phyloP scores from a whole-genome alignment of 2,329 filamentous ascomycete species.

The Botrytis fabae region DNA sequence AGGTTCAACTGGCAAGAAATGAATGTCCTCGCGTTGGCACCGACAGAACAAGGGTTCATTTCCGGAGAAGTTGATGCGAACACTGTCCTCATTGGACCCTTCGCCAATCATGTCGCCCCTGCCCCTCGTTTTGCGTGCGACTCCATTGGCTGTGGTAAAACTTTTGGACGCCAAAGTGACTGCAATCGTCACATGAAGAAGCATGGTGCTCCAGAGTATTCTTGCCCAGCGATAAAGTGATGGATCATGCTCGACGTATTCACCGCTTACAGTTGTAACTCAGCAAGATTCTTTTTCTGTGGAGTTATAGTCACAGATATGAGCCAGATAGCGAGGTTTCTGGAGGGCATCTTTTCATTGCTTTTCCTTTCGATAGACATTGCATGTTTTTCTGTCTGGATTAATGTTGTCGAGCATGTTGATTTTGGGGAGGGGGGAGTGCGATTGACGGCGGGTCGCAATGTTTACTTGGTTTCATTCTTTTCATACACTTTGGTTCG shows the following conservation, averaged over 20 bases:
- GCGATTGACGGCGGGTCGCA: background rate
- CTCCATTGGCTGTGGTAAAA: background rate
- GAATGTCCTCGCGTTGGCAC: background rate
- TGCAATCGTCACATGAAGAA: conserved; percentile 3
- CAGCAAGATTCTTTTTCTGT: too few relatives aligned
- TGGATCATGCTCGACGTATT: background rate
- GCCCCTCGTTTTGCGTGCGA: background rate
- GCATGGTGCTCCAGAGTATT: background rate
- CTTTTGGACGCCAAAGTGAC: conserved; percentile 6
- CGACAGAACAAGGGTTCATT: background rate
- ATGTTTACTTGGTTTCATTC: background rate
- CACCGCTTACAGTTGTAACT: background rate
- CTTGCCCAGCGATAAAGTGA: background rate
- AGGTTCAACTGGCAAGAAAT: background rate
- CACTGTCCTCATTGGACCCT: background rate
- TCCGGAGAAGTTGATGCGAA: background rate
- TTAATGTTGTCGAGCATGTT: background rate
- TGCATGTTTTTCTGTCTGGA: background rate
- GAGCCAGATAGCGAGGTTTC: background rate
- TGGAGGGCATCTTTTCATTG: background rate
- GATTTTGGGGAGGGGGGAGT: background rate
- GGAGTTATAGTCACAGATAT: background rate
- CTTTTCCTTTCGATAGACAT: background rate
- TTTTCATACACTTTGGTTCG: background rate
- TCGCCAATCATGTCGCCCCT: background rate